These are phyloP conservation scores for Lasiodiplodia theobromae DNA, from an alignment of 2,329 filamentous ascomycete species.

Conservation along the genomic window DNA sequence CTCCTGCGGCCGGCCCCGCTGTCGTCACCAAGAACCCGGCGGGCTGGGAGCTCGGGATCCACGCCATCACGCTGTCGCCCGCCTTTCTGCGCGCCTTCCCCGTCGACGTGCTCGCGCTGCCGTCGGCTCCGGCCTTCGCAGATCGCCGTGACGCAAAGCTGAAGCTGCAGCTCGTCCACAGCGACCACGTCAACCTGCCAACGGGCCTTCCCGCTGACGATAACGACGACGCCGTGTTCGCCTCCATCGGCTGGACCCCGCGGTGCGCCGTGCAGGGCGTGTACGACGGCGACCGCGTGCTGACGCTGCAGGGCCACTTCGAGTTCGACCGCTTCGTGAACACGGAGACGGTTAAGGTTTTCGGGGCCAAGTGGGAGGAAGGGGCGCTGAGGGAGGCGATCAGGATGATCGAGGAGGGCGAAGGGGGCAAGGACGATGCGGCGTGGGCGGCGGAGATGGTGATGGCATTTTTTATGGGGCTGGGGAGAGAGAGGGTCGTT, in stretches of 20 bases:
- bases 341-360: slow-evolving; percentile 52
- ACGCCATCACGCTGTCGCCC: slow-evolving; percentile 55
- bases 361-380: slow-evolving; percentile 49
- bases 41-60: slow-evolving; percentile 58
- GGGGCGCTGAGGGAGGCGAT: slow-evolving; percentile 35
- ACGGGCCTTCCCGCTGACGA: slow-evolving; percentile 24
- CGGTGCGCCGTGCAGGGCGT: slow-evolving; percentile 49
- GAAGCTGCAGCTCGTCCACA: slow-evolving; percentile 50
- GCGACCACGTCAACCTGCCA: slow-evolving; percentile 46
- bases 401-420: slow-evolving; percentile 31
- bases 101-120: slow-evolving; percentile 48
- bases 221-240: background rate
- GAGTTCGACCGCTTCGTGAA: slow-evolving; percentile 58
- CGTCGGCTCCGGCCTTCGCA: slow-evolving; percentile 34
- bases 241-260: slow-evolving; percentile 37
- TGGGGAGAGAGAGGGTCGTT: slow-evolving; percentile 55
- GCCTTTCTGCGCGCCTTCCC: slow-evolving; percentile 47
- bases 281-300: slow-evolving; percentile 47
- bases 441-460: slow-evolving; percentile 42
- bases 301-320: slow-evolving; percentile 55
- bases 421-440: slow-evolving; percentile 43
- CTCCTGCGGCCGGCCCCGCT: slow-evolving; percentile 36
- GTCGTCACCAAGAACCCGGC: slow-evolving; percentile 56
- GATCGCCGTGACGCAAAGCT: slow-evolving; percentile 30
- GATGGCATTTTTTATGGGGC: slow-evolving; percentile 46